Base-by-base conservation (phyloP, 257 asterid genomes). In the Gardenia jasminoides region DNA sequence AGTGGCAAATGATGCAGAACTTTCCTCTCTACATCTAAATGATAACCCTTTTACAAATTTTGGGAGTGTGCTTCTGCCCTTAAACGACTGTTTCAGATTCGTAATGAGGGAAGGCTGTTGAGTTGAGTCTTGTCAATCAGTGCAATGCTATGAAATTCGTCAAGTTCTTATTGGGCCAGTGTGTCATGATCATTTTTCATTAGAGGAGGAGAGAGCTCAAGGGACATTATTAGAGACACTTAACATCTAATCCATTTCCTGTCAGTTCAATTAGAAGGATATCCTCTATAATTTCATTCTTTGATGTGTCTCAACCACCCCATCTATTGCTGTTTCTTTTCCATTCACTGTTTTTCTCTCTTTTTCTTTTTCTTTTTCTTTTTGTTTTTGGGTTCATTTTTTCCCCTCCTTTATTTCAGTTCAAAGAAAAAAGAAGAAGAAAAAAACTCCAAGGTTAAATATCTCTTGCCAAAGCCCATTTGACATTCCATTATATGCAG, bases 111-210 rank as follows among this genome's bases (percentile, higher is more conserved):
- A 72, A 15, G 58, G 59, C 75, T 76, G 64, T 83, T 88, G 80
- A 83, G 92, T 89, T 85, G 93, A 84, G 93, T 91, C 96, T 80
- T 89, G 87, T 92, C 96, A 90, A 88, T 85, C 78, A 70, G 24
- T 67, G 85, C 22, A 77, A 74, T 80, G 84, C 61, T 46, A 13
- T 79, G 67, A 76, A 6, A 19, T 16, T 48, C 88, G 93, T 85
- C 88, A 20, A 80, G 4, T 36, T 72, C 24, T 73, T 78, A 89
- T 87, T 89, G 79, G 68, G 39, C 71, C 81, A 83, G 79, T 71
- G 73, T 78, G 75, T 76, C 43, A 30, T 79, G 28, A 79, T 85
- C 65, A 71, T 78, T 59, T 41, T 73, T 73, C 26, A 84, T 82
- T 66, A 72, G 76, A 81, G 80, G 76, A 26, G 56, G 61, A 75